Conservation (phyloP, 768 basidiomycete genomes). For the Paxillus rubicundulus region DNA sequence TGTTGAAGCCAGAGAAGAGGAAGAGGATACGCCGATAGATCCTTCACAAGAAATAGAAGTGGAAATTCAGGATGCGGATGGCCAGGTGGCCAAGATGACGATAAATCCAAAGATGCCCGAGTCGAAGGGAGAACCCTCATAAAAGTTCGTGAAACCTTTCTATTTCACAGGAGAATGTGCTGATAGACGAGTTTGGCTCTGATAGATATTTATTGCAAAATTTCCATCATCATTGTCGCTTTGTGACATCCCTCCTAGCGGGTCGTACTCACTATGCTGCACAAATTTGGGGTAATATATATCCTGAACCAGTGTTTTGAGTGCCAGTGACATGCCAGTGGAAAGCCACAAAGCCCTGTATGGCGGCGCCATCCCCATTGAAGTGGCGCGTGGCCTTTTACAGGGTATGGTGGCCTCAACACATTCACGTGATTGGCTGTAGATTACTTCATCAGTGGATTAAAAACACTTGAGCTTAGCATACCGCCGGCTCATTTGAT, state of each 20-base stretch:
- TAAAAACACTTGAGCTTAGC: too few species aligned
- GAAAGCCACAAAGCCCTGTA: too few species aligned
- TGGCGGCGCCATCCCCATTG: too few species aligned
- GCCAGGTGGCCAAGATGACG: conserved; percentile 63
- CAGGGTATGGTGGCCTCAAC: too few species aligned
- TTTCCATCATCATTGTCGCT: neutral
- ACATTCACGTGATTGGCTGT: too few species aligned
- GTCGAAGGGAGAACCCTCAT: neutral
- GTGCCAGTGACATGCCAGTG: too few species aligned
- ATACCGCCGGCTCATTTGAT: too few species aligned
- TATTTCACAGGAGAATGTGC: neutral
- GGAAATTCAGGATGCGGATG: conserved; percentile 71
- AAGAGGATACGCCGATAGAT: conserved; percentile 30
- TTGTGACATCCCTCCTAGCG: too few species aligned
- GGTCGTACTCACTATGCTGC: too few species aligned
- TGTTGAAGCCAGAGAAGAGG: conserved; percentile 43
- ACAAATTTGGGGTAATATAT: neutral
- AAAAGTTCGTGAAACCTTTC: neutral
- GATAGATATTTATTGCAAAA: neutral
- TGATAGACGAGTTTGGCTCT: neutral
- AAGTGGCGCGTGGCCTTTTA: too few species aligned
- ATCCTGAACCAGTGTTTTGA: too few species aligned
- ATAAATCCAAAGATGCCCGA: conserved; percentile 25
- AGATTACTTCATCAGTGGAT: too few species aligned
- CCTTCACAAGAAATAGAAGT: conserved; percentile 52